Conservation (phyloP, 108 stramenopile genomes). For the Skeletonema menzelii region DNA sequence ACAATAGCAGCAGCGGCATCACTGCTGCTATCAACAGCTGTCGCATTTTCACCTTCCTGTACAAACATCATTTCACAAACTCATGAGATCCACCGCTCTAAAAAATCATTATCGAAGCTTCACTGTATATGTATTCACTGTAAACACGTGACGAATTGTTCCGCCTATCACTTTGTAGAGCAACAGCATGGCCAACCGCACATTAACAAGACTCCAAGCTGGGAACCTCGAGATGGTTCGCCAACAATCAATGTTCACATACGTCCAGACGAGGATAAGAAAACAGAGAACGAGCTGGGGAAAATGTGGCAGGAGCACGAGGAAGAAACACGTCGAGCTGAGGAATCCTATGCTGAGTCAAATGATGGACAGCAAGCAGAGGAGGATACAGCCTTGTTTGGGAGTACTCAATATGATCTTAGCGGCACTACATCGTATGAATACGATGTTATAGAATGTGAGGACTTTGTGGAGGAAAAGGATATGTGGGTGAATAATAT, state of each 20-base stretch:
- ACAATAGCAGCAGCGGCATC: background rate
- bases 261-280: constrained; percentile 46
- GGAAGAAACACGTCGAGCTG: constrained; percentile 39
- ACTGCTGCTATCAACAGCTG: background rate
- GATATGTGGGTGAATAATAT: constrained; percentile 86
- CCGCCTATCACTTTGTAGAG: constrained; percentile 88
- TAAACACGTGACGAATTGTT: constrained; percentile 71
- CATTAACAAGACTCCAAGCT: constrained; percentile 75
- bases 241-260: constrained; percentile 89
- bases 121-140: constrained; percentile 85
- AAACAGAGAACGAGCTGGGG: constrained; percentile 37
- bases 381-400: constrained; percentile 28
- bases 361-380: constrained; percentile 6
- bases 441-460: constrained; percentile 87
- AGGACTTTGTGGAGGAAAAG: constrained; percentile 74
- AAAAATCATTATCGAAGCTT: background rate
- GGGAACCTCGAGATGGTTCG: constrained; percentile 76
- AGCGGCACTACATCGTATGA: constrained; percentile 63
- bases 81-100: background rate
- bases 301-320: constrained; percentile 62
- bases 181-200: constrained; percentile 87
- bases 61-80: background rate
- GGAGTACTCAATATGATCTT: constrained; percentile 67
- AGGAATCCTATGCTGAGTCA: constrained; percentile 18
- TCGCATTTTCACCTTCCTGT: background rate